Percentiles rank a stretch among this genome's conserved stretches.
Conservation (phyloP, 257 asterid genomes). For the Gentiana straminea region DNA sequence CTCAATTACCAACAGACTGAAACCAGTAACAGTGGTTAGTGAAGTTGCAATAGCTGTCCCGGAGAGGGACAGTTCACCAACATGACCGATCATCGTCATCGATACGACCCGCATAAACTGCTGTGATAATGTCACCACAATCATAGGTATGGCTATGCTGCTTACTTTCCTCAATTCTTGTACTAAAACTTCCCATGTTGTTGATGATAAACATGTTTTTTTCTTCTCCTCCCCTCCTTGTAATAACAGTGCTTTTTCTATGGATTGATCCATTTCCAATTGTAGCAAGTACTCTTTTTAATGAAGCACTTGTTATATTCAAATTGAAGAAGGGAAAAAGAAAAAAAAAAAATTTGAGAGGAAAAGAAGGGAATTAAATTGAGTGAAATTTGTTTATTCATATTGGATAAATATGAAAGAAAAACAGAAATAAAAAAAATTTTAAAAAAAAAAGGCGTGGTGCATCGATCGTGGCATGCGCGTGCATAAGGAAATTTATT, state of each 20-base stretch:
- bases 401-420: no score
- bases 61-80: conserved; percentile 25
- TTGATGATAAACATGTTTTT: background rate
- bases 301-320: background rate
- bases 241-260: conserved; percentile 5
- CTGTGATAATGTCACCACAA: conserved; percentile 27
- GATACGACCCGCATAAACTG: conserved; percentile 21
- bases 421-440: no score
- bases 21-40: conserved; percentile 31
- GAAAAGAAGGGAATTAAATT: no score
- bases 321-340: no score
- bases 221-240: background rate
- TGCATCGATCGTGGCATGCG: no score
- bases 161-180: conserved; percentile 20
- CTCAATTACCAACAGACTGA: conserved; percentile 28
- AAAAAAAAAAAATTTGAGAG: no score
- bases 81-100: conserved; percentile 37
- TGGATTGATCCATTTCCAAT: conserved; percentile 12
- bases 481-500: no score
- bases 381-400: no score
- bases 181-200: conserved; percentile 5
- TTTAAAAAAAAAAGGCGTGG: no score
- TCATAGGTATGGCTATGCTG: conserved; percentile 24
- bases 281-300: background rate
- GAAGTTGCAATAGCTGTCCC: conserved; percentile 34